Conservation (phyloP, 768 basidiomycete species). For the Tremella yokohamensis region DNA sequence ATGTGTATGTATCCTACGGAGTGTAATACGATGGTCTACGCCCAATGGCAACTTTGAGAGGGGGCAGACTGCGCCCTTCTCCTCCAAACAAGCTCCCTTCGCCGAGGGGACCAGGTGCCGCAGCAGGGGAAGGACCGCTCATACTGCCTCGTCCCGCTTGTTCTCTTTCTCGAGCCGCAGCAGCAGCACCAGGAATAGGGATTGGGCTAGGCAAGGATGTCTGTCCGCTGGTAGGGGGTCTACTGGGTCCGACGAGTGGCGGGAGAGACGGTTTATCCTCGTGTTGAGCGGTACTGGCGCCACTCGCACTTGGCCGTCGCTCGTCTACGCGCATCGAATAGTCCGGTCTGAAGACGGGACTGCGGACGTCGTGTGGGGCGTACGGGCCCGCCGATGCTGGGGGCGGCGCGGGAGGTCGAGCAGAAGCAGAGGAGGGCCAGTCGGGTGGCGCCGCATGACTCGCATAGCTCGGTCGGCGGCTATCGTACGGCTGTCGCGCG, state of each 20-base stretch:
- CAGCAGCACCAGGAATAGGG: neutral
- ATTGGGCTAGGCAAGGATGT: neutral
- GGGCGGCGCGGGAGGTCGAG: neutral
- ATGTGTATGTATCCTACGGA: constrained; percentile 5
- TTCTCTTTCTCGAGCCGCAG: too few relatives aligned
- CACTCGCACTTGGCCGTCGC: neutral
- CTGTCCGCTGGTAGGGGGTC: too few relatives aligned
- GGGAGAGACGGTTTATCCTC: neutral
- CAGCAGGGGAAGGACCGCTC: neutral
- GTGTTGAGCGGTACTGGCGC: too few relatives aligned
- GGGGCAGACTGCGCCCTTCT: constrained; percentile 18
- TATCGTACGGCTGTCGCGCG: neutral
- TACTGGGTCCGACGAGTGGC: neutral
- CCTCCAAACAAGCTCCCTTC: constrained; percentile 12
- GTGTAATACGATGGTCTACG: constrained; percentile 12
- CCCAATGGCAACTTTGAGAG: constrained; percentile 18
- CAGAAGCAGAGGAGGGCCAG: neutral
- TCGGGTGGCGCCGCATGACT: neutral
- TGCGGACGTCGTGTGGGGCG: neutral
- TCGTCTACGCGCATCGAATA: constrained; percentile 4
- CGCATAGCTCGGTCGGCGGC: neutral
- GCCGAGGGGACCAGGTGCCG: neutral
- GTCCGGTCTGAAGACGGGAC: neutral
- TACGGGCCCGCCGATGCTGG: neutral
- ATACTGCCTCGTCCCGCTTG: neutral